Base-by-base conservation (phyloP, 345 rosid species). In the Corchorus olitorius region DNA sequence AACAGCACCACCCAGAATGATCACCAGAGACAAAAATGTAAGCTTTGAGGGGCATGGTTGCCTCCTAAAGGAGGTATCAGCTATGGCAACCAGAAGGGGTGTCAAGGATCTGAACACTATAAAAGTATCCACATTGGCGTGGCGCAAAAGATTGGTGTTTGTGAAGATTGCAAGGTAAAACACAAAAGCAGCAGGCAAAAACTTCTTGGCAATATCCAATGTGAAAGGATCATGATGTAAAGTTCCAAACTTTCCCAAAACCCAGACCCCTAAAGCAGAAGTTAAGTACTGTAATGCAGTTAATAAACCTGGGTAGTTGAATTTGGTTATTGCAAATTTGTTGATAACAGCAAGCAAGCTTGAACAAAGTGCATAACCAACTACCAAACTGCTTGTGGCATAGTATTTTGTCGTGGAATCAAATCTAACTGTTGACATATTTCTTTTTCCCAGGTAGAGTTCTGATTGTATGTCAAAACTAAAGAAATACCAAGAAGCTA, bases 321-420 rank as follows among this genome's bases (percentile, higher is more conserved):
- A 96, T 68, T 81, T 87, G 82, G 98, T 96, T 73, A 96, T 93
- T 27, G 99, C 99, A 66, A 84, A 86, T 83, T 95, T 95, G 89
- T 95, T 95, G 77, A 95, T 95, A 71, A 95, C 97, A 22, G 99
- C 97, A 71, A 96, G 98, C 86, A 96, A 84, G 80, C 99, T 96
- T n/a, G 99, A 96, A 81, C 97, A 93, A 14, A 96, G 89, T 12
- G 99, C 96, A 82, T 96, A 96, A 20, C 99, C 98, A 70, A 89
- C 61, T 15, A 96, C 94, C 74, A 96, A 93, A 70, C 94, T 86
- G 82, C 88, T 92, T 12, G 98, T 93, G 53, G 99, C 81, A 77
- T 83, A 91, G 77, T 81, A 73, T 34, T 80, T 88, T 35, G 81
- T 87, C 27, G 37, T 56, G 7, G 89, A 66, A 76, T 89, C 93